Evolutionary conservation across 345 rosid species (phyloP).

Genomic region (Populus deltoides): DNA sequence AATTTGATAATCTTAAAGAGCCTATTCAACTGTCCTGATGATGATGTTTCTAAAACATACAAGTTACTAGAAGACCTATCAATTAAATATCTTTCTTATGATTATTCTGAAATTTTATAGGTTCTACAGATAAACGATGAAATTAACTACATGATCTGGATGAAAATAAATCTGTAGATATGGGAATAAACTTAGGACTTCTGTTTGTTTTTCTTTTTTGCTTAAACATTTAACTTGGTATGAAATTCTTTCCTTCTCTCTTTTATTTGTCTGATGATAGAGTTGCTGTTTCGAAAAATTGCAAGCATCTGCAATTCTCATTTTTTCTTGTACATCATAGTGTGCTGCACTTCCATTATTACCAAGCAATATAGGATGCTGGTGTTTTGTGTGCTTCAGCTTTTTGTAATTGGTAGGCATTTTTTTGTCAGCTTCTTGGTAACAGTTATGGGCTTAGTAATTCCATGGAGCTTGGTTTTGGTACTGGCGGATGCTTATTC

Average conservation of each 20-base stretch:
- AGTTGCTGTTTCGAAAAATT: not conserved
- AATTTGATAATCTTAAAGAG: not conserved
- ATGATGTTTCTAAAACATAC: not conserved
- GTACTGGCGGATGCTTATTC: constrained; percentile 58
- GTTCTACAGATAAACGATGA: not conserved
- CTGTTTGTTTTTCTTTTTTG: no score
- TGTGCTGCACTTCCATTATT: no score
- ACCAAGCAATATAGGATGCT: not conserved
- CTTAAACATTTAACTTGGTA: no score
- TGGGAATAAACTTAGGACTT: no score
- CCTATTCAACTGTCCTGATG: no score
- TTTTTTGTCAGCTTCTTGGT: constrained; percentile 52
- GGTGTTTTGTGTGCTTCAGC: not conserved
- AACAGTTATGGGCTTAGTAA: constrained; percentile 61
- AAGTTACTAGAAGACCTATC: not conserved
- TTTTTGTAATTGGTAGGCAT: not conserved
- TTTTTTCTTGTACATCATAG: not conserved
- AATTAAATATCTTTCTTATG: not conserved
- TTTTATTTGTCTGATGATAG: no score
- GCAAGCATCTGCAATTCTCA: not conserved
- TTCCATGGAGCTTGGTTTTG: constrained; percentile 60
- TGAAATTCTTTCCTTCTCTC: no score
- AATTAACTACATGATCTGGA: not conserved
- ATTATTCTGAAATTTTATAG: not conserved
- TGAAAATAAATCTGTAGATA: not conserved